Conservation (phyloP, 2,329 filamentous ascomycete species). For the Aspergillus quadricinctus region DNA sequence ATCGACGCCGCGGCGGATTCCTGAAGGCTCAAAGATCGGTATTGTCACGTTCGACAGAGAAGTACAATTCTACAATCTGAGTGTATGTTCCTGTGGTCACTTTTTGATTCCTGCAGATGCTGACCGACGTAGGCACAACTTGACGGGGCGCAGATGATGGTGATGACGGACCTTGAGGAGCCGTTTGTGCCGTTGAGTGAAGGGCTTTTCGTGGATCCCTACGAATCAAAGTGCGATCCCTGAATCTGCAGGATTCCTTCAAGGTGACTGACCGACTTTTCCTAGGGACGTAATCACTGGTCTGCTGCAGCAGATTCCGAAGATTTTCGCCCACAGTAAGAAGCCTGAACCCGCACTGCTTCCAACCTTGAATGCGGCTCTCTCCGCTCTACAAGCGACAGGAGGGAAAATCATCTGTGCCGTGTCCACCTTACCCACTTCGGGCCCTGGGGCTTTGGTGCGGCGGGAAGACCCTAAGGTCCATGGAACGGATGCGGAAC, state of each 20-base stretch:
- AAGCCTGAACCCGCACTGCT: conserved; percentile 87
- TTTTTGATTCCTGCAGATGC: conserved; percentile 14
- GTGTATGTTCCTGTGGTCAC: conserved; percentile 52
- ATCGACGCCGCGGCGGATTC: conserved; percentile 55
- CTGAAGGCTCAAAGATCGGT: conserved; percentile 78
- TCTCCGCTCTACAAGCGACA: conserved; percentile 78
- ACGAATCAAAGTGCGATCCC: conserved; percentile 68
- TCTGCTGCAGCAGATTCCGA: conserved; percentile 77
- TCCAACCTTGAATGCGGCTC: conserved; percentile 74
- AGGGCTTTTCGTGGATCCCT: conserved; percentile 89
- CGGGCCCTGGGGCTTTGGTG: conserved; percentile 80
- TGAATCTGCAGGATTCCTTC: not conserved
- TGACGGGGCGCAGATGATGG: conserved; percentile 92
- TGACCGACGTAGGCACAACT: conserved; percentile 57
- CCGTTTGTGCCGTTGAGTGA: conserved; percentile 90
- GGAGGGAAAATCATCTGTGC: conserved; percentile 92
- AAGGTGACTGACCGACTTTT: conserved; percentile 21
- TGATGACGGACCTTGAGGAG: conserved; percentile 96
- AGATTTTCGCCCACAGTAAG: conserved; percentile 81
- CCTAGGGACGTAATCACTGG: conserved; percentile 69
- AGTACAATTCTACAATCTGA: conserved; percentile 96
- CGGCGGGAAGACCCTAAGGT: conserved; percentile 85
- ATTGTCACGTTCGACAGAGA: conserved; percentile 96
- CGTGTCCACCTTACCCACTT: conserved; percentile 81
- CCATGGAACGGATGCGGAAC: conserved; percentile 81